These are phyloP conservation scores for Xylariomycetidae sp. DNA, from an alignment of 2,329 filamentous ascomycete genomes.

Conservation along the genomic window DNA sequence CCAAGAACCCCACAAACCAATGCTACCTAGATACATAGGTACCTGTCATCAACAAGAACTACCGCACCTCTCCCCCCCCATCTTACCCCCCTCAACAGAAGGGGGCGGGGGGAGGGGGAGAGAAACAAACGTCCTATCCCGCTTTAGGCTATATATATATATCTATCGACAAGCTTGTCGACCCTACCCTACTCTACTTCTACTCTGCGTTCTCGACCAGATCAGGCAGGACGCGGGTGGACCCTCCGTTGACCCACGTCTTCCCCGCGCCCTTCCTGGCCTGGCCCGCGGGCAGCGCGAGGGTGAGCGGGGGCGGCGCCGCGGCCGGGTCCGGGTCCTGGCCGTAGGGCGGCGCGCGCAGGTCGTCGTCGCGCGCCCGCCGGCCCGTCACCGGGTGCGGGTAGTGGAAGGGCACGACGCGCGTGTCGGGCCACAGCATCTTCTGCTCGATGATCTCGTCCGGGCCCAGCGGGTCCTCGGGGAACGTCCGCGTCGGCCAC, in stretches of 20 bases:
- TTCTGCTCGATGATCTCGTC: constrained; percentile 49
- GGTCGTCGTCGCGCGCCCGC: constrained; percentile 38
- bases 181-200: neutral
- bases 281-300: constrained; percentile 34
- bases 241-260: constrained; percentile 23
- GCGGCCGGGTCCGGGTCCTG: constrained; percentile 34
- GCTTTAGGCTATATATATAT: constrained; percentile 16
- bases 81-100: neutral
- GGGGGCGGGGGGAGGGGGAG: neutral
- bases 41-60: no score
- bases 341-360: constrained; percentile 43
- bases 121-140: constrained; percentile 10
- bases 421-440: constrained; percentile 53
- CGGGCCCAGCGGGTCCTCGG: constrained; percentile 45
- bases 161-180: constrained; percentile 1
- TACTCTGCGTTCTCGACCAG: constrained; percentile 27
- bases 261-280: constrained; percentile 28
- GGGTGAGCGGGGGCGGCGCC: constrained; percentile 37
- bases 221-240: constrained; percentile 31
- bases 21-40: no score
- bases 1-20: no score
- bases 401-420: constrained; percentile 51
- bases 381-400: constrained; percentile 45
- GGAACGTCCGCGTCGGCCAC: constrained; percentile 42
- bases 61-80: neutral